Percentiles rank a stretch among this genome's conserved stretches.
Evolutionary conservation across 2,329 filamentous ascomycete species (phyloP).

Genomic region (Didymella arachidicola): DNA sequence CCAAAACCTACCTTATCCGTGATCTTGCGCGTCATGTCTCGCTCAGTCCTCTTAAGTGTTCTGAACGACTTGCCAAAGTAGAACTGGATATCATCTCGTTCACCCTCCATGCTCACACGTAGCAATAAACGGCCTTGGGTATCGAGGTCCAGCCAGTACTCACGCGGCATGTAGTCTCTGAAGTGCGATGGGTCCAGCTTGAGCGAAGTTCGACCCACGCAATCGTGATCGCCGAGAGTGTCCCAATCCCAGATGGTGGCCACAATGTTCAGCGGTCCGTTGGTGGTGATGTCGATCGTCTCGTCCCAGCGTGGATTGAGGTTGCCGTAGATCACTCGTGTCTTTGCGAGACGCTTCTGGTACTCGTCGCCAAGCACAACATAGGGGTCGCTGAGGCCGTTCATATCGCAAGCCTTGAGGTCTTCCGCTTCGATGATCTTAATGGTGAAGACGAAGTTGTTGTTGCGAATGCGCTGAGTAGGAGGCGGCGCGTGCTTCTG

Average conservation of each 20-base stretch:
- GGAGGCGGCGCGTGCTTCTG: slow-evolving; percentile 75
- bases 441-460: slow-evolving; percentile 96
- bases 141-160: slow-evolving; percentile 98
- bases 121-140: slow-evolving; percentile 90
- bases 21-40: slow-evolving; percentile 97
- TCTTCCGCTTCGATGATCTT: slow-evolving; percentile 99
- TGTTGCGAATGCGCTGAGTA: slow-evolving; percentile 72
- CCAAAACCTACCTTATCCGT: slow-evolving; percentile 80
- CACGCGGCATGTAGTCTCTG: slow-evolving; percentile 90
- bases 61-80: slow-evolving; percentile 98
- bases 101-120: slow-evolving; percentile 97
- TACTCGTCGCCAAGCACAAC: slow-evolving; percentile 97
- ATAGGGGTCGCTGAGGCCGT: slow-evolving; percentile 93
- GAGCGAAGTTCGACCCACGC: slow-evolving; percentile 93
- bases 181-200: slow-evolving; percentile 99
- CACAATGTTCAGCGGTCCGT: slow-evolving; percentile 89
- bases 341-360: slow-evolving; percentile 95
- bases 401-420: slow-evolving; percentile 96
- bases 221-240: slow-evolving; percentile 95
- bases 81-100: slow-evolving; percentile 97
- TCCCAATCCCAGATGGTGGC: slow-evolving; percentile 99
- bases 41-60: slow-evolving; percentile 91
- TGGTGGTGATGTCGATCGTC: slow-evolving; percentile 93
- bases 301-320: slow-evolving; percentile 98
- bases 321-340: slow-evolving; percentile 86